Percentiles rank a stretch among this genome's conserved stretches.
phyloP scores from a whole-genome alignment of 75 land plant species.

The Cunninghamia lanceolata region DNA sequence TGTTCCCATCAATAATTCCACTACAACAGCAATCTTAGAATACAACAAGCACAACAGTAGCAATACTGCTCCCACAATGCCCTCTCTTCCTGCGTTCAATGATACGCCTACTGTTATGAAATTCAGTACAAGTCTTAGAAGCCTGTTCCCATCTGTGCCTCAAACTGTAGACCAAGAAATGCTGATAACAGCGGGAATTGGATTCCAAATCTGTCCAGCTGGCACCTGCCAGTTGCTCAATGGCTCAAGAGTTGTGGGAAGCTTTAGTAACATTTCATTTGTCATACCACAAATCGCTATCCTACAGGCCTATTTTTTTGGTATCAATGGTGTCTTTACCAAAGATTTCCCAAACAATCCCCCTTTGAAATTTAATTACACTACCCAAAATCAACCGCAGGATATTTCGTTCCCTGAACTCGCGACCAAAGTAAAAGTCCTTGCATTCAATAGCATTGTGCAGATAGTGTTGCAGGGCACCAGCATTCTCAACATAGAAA shows the following conservation, averaged over 20 bases:
- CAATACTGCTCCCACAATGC: not conserved
- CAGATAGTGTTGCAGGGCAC: not conserved
- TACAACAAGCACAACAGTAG: not conserved
- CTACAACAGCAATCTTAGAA: not conserved
- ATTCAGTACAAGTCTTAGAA: not conserved
- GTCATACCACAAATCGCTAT: not conserved
- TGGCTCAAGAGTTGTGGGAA: not conserved
- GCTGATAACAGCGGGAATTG: not conserved
- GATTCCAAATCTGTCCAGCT: not conserved
- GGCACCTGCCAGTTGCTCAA: not conserved
- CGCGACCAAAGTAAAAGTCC: not conserved
- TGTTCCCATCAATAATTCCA: not conserved
- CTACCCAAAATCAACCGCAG: not conserved
- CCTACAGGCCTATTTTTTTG: not conserved
- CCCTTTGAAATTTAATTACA: not conserved
- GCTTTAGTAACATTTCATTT: constrained; percentile 5
- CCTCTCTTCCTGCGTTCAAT: not conserved
- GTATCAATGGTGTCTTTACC: not conserved
- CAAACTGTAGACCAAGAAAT: not conserved
- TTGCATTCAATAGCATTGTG: not conserved
- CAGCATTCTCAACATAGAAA: not conserved
- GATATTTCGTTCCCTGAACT: not conserved
- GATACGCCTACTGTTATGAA: not conserved
- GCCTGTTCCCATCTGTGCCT: not conserved
- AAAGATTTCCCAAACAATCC: not conserved